Base-by-base conservation (phyloP, 2,329 filamentous ascomycete species). In the Diaporthe amygdali region DNA sequence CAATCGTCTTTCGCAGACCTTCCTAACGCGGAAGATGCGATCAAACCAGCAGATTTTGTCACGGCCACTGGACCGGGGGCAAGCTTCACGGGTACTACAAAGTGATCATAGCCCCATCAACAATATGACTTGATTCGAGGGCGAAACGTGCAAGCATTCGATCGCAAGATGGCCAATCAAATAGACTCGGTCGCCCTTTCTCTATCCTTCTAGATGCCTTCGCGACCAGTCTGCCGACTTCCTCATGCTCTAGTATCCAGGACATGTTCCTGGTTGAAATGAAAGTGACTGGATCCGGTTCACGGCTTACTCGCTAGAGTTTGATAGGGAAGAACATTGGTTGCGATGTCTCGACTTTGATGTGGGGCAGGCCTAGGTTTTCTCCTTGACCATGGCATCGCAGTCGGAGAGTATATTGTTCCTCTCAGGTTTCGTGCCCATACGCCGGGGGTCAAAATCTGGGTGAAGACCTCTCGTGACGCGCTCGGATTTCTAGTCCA, bases 401-500 rank as follows among this genome's bases (percentile, higher is more conserved):
- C 46, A 22, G 4, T 22, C 30, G 5, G 30, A 7, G 14, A 15
- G n/a, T n/a, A 25, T 20, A 20, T 30, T 27, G 20, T 39, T n/a
- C 12, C n/a, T 30, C n/a, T 10, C 32, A 15, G 20, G 15, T 2
- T 2, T 30, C 14, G 5, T 49, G 20, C n/a, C 14, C 12, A 47
- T 2, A 8, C 32, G 12, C 41, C 17, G 37, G 46, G 7, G 7
- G 20, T 15, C 12, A 2, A 5, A 6, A 2, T 12, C 6, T 10
- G 54, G 54, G 1, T 14, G 2, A 15, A 41, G 15, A 41, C 14
- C 22, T n/a, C 20, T n/a, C 37, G 27, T 27, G 46, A 34, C 22
- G 27, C 5, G 25, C 9, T 39, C 20, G 44, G 27, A 3, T 9
- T 17, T 25, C 56, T 76, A 83, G 66, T 83, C 81, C 51, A 81